Conservation (phyloP, 371 early-diverging fungal genomes). For the Lichtheimia corymbifera region DNA sequence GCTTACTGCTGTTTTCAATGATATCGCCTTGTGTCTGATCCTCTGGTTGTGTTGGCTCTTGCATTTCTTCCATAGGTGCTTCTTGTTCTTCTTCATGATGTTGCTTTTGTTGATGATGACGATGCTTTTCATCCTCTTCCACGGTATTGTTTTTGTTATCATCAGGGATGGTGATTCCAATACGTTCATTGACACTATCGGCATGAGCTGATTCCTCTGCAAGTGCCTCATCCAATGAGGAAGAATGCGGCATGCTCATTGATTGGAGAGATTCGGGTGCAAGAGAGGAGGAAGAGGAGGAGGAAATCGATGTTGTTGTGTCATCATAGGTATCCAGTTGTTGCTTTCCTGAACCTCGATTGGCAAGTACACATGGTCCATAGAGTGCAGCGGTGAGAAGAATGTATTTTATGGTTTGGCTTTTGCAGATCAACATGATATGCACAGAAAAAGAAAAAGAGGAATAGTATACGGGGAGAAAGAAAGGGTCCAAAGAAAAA, state of each 20-base stretch:
- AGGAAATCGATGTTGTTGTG: neutral
- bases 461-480: neutral
- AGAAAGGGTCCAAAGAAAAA: neutral
- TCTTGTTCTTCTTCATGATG: neutral
- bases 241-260: too few relatives aligned
- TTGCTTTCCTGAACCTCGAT: slow-evolving; percentile 2
- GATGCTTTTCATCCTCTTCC: neutral
- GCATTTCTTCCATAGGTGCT: neutral
- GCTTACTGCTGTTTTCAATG: slow-evolving; percentile 10
- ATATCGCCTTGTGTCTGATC: slow-evolving; percentile 3
- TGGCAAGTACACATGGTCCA: slow-evolving; percentile 3
- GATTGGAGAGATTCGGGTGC: too few relatives aligned
- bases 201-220: too few relatives aligned
- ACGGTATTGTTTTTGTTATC: neutral
- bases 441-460: neutral
- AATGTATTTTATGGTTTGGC: too few relatives aligned
- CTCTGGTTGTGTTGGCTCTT: neutral
- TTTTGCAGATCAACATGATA: neutral
- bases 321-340: slow-evolving; percentile 5
- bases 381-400: too few relatives aligned
- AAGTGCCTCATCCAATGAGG: too few relatives aligned
- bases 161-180: slow-evolving; percentile 2
- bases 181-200: neutral
- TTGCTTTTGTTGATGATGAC: neutral
- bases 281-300: too few relatives aligned